Evolutionary conservation across 495 filamentous ascomycete genomes (phyloP).

Genomic region (Rusavskia elegans): DNA sequence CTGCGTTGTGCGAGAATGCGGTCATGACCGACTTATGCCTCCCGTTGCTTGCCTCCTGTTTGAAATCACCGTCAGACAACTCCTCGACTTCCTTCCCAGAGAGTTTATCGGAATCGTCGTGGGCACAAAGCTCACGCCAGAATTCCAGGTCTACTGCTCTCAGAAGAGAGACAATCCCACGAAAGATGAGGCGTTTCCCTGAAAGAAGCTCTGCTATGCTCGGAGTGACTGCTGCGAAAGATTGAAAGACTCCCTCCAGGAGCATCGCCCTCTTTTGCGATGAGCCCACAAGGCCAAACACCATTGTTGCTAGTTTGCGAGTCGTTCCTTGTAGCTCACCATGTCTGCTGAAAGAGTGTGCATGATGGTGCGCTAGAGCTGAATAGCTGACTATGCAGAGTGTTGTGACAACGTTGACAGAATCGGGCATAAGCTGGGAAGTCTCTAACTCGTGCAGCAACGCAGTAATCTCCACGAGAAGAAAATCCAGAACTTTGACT

Average conservation of each 20-base stretch:
- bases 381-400: slow-evolving; percentile 8
- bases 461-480: neutral
- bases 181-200: neutral
- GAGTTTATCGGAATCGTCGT: neutral
- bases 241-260: slow-evolving; percentile 19
- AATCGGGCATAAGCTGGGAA: neutral
- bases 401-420: slow-evolving; percentile 2
- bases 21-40: slow-evolving; percentile 17
- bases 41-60: slow-evolving; percentile 33
- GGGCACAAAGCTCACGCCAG: slow-evolving; percentile 1
- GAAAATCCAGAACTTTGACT: neutral
- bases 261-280: neutral
- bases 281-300: neutral
- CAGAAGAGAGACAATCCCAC: slow-evolving; percentile 4
- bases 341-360: neutral
- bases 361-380: neutral
- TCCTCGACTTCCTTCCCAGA: slow-evolving; percentile 38
- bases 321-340: neutral
- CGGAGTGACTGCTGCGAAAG: slow-evolving; percentile 18
- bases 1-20: slow-evolving; percentile 30
- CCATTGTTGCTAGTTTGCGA: neutral
- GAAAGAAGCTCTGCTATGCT: neutral
- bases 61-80: slow-evolving; percentile 65
- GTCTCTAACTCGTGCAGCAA: neutral
- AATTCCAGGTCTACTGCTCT: slow-evolving; percentile 5